Conservation (phyloP, 225 moss, liverwort and hornwort genomes). For the Climacium dendroides region DNA sequence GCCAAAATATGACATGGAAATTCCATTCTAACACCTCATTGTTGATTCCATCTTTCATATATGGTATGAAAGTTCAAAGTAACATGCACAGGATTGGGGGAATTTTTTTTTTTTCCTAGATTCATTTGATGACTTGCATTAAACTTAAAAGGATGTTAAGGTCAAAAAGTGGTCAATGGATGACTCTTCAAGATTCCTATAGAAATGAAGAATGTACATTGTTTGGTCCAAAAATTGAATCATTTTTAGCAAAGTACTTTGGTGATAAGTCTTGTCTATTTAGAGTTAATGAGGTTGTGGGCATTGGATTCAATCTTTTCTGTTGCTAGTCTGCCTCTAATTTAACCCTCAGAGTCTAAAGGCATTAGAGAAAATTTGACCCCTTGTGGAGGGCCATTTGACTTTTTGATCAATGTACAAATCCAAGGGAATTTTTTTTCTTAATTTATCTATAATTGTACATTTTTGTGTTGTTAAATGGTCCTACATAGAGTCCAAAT, state of each 20-base stretch:
- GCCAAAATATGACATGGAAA: not conserved
- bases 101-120: not conserved
- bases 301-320: too few species aligned
- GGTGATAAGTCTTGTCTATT: rapidly evolving
- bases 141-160: rapidly evolving
- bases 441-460: too few species aligned
- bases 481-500: too few species aligned
- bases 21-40: rapidly evolving
- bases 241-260: not conserved
- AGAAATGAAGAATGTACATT: too few species aligned
- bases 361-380: too few species aligned
- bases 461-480: too few species aligned
- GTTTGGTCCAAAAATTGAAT: not conserved
- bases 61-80: not conserved
- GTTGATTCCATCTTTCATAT: rapidly evolving
- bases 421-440: too few species aligned
- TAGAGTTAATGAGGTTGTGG: not conserved
- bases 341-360: too few species aligned
- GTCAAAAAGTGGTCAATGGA: not conserved
- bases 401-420: too few species aligned
- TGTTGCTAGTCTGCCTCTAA: too few species aligned
- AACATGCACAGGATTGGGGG: not conserved
- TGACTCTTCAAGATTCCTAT: not conserved
- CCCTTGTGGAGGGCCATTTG: too few species aligned
- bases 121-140: rapidly evolving